Evolutionary conservation across 148 eudicot species (phyloP).

Genomic region (Rhododendron griersonianum): DNA sequence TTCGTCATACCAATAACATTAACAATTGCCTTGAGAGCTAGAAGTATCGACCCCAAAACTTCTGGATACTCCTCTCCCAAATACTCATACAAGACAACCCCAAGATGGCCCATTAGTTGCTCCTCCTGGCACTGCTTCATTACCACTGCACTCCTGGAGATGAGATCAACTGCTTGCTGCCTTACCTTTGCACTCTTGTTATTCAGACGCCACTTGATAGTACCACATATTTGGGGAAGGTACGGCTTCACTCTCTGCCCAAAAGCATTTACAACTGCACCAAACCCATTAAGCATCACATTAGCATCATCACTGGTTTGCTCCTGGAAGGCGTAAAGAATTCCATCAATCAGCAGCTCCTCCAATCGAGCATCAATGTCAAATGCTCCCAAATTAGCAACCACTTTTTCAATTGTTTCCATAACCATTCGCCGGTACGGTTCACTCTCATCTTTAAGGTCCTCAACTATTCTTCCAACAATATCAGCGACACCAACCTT

Average conservation of each 20-base stretch:
- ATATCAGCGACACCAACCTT: constrained; percentile 96
- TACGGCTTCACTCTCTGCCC: constrained; percentile 96
- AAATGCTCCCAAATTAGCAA: constrained; percentile 81
- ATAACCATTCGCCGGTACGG: constrained; percentile 95
- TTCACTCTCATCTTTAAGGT: constrained; percentile 94
- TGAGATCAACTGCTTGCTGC: constrained; percentile 94
- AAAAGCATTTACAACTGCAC: constrained; percentile 89
- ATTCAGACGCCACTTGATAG: constrained; percentile 91
- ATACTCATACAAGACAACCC: constrained; percentile 89
- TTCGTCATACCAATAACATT: constrained; percentile 96
- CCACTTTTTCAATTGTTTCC: constrained; percentile 98
- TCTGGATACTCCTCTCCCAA: constrained; percentile 94
- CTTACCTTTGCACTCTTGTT: constrained; percentile 98
- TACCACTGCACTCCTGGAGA: constrained; percentile 85
- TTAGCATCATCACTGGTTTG: constrained; percentile 96
- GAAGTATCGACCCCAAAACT: constrained; percentile 86
- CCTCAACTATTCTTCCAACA: constrained; percentile 86
- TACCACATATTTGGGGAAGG: constrained; percentile 97
- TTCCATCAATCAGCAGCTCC: constrained; percentile 92
- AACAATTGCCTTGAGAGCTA: constrained; percentile 88
- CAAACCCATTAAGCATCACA: constrained; percentile 98
- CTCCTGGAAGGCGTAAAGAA: constrained; percentile 92
- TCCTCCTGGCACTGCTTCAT: constrained; percentile 99
- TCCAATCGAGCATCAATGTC: constrained; percentile 90
- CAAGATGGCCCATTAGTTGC: constrained; percentile 96